Evolutionary conservation across 306 rosid species (phyloP), one percentile per base, ranked within the genome.

Genomic region (Cyclanthera cordifolia): DNA sequence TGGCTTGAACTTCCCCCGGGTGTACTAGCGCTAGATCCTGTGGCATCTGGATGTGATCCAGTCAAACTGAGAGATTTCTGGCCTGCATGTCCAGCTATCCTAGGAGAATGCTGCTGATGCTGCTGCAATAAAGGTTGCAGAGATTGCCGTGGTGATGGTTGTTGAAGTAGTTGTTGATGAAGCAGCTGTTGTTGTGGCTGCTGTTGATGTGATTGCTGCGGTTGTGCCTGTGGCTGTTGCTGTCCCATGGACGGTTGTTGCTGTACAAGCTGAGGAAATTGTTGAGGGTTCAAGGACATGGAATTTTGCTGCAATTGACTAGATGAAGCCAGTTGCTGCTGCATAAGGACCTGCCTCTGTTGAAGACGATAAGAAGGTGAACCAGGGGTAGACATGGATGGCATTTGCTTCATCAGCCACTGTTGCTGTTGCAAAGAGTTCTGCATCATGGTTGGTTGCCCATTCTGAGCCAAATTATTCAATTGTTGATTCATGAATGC

Each of bases 1-100:
- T 90, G 99, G 80, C 99, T 94, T 53, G 99, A 94, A 78, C 99
- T 94, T 67, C 99, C 99, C 66, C 99, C 99, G 8, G 96, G 97
- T 28, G 99, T 93, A 30, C 96, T 93, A 80, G 91, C 65, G 27
- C 99, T 95, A 76, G 99, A 93, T 67, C 85, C 97, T 74, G 99
- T 86, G 73, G 95, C 95, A 79, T 90, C 97, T 11, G 99, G 99
- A 75, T 93, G 99, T 3, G 99, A 94, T 75, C 99, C 99, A 72
- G 99, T 90, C 69, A 90, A 80, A 77, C 99, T 94, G 30, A 93
- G 85, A 80, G 99, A 76, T 76, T 94, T 94, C 83, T 94, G 97
- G 82, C 91, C 95, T 4, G 82, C 32, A 5, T 87, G 86, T 54
- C 89, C 99, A 41, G 84, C 75, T 75, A 94, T 74, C 79, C 96